Evolutionary conservation across 1,284 basidiomycete species (phyloP).

Genomic region (Marasmius fiardii): DNA sequence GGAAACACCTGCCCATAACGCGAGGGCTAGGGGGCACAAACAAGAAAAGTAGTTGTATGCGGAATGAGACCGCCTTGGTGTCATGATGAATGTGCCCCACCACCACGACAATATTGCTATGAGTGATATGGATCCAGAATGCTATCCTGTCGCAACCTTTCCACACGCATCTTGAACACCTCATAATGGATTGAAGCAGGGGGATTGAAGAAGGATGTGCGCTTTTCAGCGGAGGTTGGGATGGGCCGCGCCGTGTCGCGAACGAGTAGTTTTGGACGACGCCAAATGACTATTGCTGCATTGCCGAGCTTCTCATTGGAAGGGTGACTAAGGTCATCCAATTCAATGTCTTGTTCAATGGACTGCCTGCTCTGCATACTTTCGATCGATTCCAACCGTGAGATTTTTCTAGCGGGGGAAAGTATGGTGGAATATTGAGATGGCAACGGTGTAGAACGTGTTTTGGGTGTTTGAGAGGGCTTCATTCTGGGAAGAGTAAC

Average conservation of each 20-base stretch:
- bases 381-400: background rate
- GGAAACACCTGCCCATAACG: too few relatives aligned
- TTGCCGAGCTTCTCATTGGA: background rate
- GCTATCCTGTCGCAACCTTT: background rate
- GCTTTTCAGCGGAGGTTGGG: background rate
- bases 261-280: background rate
- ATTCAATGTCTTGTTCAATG: background rate
- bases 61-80: too few relatives aligned
- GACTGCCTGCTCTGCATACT: background rate
- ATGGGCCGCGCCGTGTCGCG: background rate
- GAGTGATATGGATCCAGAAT: background rate
- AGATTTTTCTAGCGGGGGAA: background rate
- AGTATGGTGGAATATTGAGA: background rate
- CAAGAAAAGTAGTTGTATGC: too few relatives aligned
- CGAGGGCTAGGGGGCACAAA: too few relatives aligned
- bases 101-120: too few relatives aligned
- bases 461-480: background rate
- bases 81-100: too few relatives aligned
- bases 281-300: background rate
- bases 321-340: background rate
- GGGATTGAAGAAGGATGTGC: background rate
- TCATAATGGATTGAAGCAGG: constrained; percentile 1
- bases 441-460: background rate
- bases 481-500: background rate
- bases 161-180: background rate